A percentile compares a stretch with the other conserved stretches of the same genome.
Evolutionary conservation across 2,329 filamentous ascomycete species (phyloP).

Genomic region (Elsinoe necatrix): DNA sequence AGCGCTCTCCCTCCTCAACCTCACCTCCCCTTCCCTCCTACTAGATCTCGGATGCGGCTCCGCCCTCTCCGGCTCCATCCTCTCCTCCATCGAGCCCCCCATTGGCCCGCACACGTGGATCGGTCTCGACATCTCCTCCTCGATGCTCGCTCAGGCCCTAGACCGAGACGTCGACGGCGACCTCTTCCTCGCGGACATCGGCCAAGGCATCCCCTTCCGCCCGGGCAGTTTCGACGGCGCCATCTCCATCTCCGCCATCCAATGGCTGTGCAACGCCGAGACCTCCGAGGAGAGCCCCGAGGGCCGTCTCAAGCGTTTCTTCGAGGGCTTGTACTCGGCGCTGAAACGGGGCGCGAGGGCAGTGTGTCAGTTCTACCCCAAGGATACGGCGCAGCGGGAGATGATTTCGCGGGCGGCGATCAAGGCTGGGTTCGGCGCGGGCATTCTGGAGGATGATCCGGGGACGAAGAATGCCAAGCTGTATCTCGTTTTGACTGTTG

Average conservation of each 20-base stretch:
- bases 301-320: slow-evolving; percentile 74
- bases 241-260: slow-evolving; percentile 90
- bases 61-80: slow-evolving; percentile 86
- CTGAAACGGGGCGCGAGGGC: slow-evolving; percentile 77
- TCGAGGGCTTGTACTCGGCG: slow-evolving; percentile 81
- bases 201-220: slow-evolving; percentile 89
- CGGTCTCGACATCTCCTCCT: slow-evolving; percentile 90
- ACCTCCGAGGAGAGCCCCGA: slow-evolving; percentile 73
- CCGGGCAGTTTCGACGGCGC: slow-evolving; percentile 90
- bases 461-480: slow-evolving; percentile 94
- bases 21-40: slow-evolving; percentile 71
- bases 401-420: slow-evolving; percentile 92
- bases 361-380: slow-evolving; percentile 92
- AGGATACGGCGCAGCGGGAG: slow-evolving; percentile 80
- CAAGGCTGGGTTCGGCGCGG: slow-evolving; percentile 89
- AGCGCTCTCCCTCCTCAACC: slow-evolving; percentile 81
- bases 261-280: slow-evolving; percentile 97
- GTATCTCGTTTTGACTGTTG: slow-evolving; percentile 91
- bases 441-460: slow-evolving; percentile 87
- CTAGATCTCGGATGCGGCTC: slow-evolving; percentile 96
- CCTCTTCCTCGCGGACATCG: slow-evolving; percentile 87
- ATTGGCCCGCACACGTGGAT: slow-evolving; percentile 88
- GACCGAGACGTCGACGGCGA: slow-evolving; percentile 90
- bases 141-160: slow-evolving; percentile 94
- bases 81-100: slow-evolving; percentile 60